phyloP scores from a whole-genome alignment of 2,329 filamentous ascomycete species.

The Dichotomopilus funicola region DNA sequence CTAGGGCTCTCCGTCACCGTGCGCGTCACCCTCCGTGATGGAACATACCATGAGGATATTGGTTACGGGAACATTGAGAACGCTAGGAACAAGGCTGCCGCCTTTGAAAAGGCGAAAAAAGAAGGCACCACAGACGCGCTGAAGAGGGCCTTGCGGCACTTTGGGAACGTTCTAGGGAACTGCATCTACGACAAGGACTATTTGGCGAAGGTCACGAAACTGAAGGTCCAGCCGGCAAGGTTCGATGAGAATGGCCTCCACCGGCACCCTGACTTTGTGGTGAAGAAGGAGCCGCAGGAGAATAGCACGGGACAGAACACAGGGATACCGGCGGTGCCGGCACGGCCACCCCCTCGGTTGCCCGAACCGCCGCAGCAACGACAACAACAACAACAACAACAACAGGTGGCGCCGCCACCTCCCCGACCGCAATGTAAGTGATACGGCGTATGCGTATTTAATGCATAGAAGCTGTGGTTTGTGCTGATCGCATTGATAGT shows the following conservation, averaged over 20 bases:
- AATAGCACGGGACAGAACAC: conserved; percentile 19
- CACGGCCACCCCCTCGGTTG: background rate
- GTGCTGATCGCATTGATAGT: conserved; percentile 13
- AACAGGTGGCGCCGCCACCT: background rate
- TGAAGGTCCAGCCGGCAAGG: conserved; percentile 71
- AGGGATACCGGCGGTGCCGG: conserved; percentile 5
- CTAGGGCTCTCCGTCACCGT: conserved; percentile 87
- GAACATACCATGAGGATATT: conserved; percentile 96
- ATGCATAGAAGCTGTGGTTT: too few species aligned
- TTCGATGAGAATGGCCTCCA: conserved; percentile 77
- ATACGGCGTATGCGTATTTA: background rate
- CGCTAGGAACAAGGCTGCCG: conserved; percentile 86
- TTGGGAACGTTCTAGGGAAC: conserved; percentile 96
- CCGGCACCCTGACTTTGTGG: conserved; percentile 68
- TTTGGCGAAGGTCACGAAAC: conserved; percentile 77
- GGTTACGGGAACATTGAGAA: conserved; percentile 97
- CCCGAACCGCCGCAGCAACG: too few species aligned
- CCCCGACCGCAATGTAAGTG: conserved; percentile 13
- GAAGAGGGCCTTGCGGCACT: conserved; percentile 82
- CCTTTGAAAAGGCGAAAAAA: conserved; percentile 98
- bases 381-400: too few species aligned
- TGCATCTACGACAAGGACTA: conserved; percentile 98
- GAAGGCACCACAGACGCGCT: conserved; percentile 92
- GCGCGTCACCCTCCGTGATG: conserved; percentile 82
- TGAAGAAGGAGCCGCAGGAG: conserved; percentile 45